A percentile compares a stretch with the other conserved stretches of the same genome.
Evolutionary conservation across 1,139 yeast genomes (phyloP).

Genomic region (Hansenula anomala): DNA sequence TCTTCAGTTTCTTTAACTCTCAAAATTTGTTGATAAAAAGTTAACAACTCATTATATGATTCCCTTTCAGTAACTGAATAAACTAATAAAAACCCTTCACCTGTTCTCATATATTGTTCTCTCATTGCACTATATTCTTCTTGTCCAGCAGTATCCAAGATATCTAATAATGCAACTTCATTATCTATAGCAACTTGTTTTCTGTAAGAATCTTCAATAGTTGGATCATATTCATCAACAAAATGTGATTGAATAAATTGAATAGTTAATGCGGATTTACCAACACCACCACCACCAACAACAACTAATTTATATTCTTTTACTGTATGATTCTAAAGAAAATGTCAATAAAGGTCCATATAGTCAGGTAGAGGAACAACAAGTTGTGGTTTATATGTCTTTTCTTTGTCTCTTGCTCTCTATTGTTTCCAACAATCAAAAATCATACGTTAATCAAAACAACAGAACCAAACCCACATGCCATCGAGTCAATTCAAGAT

Average conservation of each 20-base stretch:
- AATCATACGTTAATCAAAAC: too few species aligned
- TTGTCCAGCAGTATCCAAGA: constrained; percentile 97
- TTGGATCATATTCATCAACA: constrained; percentile 95
- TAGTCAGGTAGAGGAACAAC: too few species aligned
- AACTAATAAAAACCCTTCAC: constrained; percentile 84
- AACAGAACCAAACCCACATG: too few species aligned
- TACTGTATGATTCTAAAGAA: constrained; percentile 22
- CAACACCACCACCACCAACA: constrained; percentile 98
- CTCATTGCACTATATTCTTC: constrained; percentile 97
- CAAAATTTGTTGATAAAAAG: constrained; percentile 78
- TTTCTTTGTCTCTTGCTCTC: too few species aligned
- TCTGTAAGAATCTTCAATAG: constrained; percentile 88
- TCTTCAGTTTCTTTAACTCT: constrained; percentile 77
- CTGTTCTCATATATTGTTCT: constrained; percentile 90
- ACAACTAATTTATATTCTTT: constrained; percentile 85
- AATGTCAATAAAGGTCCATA: too few species aligned
- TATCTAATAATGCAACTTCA: constrained; percentile 74
- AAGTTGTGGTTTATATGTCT: too few species aligned
- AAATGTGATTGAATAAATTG: constrained; percentile 88
- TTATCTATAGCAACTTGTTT: constrained; percentile 79
- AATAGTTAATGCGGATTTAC: constrained; percentile 92
- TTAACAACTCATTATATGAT: constrained; percentile 73
- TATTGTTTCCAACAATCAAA: too few species aligned
- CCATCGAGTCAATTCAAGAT: too few species aligned
- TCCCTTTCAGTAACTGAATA: constrained; percentile 78